These are phyloP conservation scores for Globisporangium sylvaticum DNA, from an alignment of 352 stramenopile genomes.

Conservation along the genomic window DNA sequence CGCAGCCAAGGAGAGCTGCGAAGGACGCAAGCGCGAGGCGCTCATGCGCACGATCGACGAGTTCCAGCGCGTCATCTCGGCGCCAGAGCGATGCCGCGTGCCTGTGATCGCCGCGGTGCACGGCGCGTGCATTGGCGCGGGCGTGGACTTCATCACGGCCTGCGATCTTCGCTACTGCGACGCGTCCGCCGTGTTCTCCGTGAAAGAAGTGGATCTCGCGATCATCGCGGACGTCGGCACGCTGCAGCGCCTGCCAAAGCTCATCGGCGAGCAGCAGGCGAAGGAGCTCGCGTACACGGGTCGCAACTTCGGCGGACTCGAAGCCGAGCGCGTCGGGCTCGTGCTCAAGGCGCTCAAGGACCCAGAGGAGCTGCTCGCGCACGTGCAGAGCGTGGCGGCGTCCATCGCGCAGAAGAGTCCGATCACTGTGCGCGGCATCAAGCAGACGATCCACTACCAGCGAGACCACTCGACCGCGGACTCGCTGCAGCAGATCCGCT, in stretches of 20 bases:
- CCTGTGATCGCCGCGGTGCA: constrained; percentile 83
- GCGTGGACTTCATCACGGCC: constrained; percentile 85
- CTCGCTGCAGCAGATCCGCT: constrained; percentile 70
- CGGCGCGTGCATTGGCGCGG: constrained; percentile 79
- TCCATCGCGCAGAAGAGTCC: constrained; percentile 82
- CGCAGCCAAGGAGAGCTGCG: constrained; percentile 52
- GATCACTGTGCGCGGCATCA: constrained; percentile 83
- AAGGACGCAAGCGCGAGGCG: constrained; percentile 75
- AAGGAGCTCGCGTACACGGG: constrained; percentile 87
- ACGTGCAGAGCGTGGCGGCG: constrained; percentile 51
- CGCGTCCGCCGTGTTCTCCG: constrained; percentile 73
- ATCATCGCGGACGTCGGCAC: constrained; percentile 89
- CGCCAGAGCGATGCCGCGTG: constrained; percentile 78
- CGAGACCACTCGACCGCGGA: constrained; percentile 82
- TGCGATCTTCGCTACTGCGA: constrained; percentile 86
- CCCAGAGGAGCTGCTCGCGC: constrained; percentile 46
- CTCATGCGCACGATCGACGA: constrained; percentile 76
- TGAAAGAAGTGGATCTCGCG: constrained; percentile 87
- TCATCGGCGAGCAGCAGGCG: constrained; percentile 78
- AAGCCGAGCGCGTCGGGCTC: constrained; percentile 74
- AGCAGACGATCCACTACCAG: constrained; percentile 85
- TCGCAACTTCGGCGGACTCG: constrained; percentile 67
- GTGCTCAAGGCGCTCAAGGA: constrained; percentile 72
- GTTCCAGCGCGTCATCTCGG: constrained; percentile 84
- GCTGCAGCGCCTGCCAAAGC: constrained; percentile 80